phyloP scores from a whole-genome alignment of 2,329 filamentous ascomycete genomes.

The Fusarium clavum region DNA sequence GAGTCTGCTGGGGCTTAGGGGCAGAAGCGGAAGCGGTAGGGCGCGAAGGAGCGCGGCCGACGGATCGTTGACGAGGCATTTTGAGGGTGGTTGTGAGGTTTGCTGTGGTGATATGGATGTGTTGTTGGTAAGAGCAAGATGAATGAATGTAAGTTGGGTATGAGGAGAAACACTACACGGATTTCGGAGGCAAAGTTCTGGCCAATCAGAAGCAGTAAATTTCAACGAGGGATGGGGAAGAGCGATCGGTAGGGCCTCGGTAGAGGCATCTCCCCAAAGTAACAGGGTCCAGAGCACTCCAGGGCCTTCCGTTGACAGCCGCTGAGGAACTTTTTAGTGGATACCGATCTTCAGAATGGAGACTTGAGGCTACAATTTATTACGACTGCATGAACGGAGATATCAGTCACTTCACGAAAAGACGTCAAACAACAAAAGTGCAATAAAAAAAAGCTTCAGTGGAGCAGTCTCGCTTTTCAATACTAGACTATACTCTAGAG shows the following conservation, averaged over 20 bases:
- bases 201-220: constrained; percentile 48
- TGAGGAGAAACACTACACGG: constrained; percentile 40
- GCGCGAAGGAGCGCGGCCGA: constrained; percentile 72
- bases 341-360: background rate
- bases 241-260: constrained; percentile 44
- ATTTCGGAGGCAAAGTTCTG: constrained; percentile 34
- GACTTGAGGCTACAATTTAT: constrained; percentile 9
- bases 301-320: constrained; percentile 40
- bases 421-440: background rate
- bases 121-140: constrained; percentile 4
- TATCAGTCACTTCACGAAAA: constrained; percentile 11
- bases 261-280: constrained; percentile 32
- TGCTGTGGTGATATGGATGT: constrained; percentile 13
- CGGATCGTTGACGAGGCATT: constrained; percentile 84
- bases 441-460: constrained; percentile 12
- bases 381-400: constrained; percentile 22
- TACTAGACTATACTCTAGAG: constrained; percentile 25
- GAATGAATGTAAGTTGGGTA: constrained; percentile 11
- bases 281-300: constrained; percentile 29
- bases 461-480: constrained; percentile 32
- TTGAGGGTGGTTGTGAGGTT: constrained; percentile 22
- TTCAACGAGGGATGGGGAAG: constrained; percentile 36
- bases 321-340: constrained; percentile 29
- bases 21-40: constrained; percentile 72
- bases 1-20: constrained; percentile 70